Evolutionary conservation across 441 rosid species (phyloP), one percentile per base, ranked within the genome.

Genomic region (Arabidopsis lyrata): DNA sequence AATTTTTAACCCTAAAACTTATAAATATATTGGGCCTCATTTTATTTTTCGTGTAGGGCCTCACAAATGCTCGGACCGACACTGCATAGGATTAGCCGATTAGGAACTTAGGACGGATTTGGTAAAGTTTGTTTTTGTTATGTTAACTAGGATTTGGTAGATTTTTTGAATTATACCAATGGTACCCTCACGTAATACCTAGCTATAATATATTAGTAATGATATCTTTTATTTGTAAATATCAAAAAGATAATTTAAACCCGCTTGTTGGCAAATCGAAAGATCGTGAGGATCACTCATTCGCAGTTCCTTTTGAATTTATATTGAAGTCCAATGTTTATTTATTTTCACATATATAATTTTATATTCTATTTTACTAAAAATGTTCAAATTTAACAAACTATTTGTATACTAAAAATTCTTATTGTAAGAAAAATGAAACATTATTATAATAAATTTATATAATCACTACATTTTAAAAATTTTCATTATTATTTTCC

Each of bases 251-350:
- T 15, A 1, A 8, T 35, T n/a, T 15, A 36, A 18, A n/a, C n/a
- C n/a, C n/a, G n/a, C n/a, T n/a, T n/a, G n/a, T n/a, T n/a, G n/a
- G n/a, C n/a, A n/a, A n/a, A n/a, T n/a, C n/a, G n/a, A n/a, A 42
- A 0, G 10, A 31, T 50, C 60, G 60, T 66, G 70, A 8, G 59
- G 10, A 9, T 38, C 70, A 50, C 70, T 52, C 60, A 10, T 31
- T 48, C 45, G 20, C 10, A 16, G 32, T 31, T 32, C 13, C 8
- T 29, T 45, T 24, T 8, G 10, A 62, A 29, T 27, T 29, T 44
- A 2, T 5, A 13, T 3, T 24, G 24, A 63, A 45, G 22, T 44
- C 42, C 15, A 32, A 47, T 16, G 29, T 24, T 11, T 4, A 15
- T 16, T 35, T 58, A 10, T 18, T 57, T 16, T 15, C 27, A 58